phyloP scores from a whole-genome alignment of 2,329 filamentous ascomycete genomes.

The Hypoxylon sp. region DNA sequence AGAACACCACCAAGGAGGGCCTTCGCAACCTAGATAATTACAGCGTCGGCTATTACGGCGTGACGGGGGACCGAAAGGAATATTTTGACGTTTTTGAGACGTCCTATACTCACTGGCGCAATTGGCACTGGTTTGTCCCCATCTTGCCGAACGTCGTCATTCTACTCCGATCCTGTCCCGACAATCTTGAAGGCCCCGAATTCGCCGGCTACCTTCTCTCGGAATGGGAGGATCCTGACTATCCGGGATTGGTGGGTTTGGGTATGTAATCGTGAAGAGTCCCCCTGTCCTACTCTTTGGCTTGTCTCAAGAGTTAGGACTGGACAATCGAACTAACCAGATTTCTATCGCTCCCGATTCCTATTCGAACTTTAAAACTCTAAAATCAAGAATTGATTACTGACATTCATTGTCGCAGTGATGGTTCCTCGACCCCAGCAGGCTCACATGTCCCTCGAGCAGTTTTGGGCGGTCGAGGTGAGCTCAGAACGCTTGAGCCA shows the following conservation, averaged over 20 bases:
- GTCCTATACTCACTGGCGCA: background rate
- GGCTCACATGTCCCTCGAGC: background rate
- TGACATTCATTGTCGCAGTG: background rate
- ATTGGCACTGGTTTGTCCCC: background rate
- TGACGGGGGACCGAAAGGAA: background rate
- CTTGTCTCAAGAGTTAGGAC: background rate
- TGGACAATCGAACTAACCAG: background rate
- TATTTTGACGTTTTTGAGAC: background rate
- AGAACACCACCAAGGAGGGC: background rate
- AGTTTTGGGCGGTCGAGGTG: constrained; percentile 15
- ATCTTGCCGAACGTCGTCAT: background rate
- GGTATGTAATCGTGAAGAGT: background rate
- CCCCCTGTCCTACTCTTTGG: background rate
- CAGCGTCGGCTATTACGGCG: background rate
- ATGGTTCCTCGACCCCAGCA: background rate
- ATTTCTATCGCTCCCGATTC: background rate
- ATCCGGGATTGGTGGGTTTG: background rate
- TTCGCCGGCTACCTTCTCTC: background rate
- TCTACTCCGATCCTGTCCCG: background rate
- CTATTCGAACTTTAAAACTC: background rate
- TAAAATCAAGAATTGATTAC: background rate
- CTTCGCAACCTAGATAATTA: background rate
- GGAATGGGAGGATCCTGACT: background rate
- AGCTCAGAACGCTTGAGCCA: background rate
- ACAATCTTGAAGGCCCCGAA: background rate